Conservation (phyloP, 805 yeast species). For the Zygoascus flipseniorum region DNA sequence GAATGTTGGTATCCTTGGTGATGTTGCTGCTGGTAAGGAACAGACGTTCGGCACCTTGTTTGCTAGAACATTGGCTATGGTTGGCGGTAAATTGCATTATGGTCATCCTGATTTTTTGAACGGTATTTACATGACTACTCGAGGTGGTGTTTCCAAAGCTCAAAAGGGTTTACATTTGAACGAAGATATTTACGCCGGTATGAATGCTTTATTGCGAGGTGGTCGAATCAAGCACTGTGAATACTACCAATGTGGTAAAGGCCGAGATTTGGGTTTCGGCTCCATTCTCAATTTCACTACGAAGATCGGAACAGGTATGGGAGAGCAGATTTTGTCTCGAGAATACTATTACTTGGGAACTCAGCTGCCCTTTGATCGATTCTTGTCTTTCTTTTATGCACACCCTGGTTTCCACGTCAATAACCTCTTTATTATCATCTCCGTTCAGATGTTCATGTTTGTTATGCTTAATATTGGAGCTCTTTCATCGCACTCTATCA, state of each 20-base stretch:
- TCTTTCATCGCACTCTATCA: slow-evolving; percentile 58
- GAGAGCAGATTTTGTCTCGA: slow-evolving; percentile 86
- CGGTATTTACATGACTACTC: slow-evolving; percentile 83
- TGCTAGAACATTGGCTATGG: slow-evolving; percentile 86
- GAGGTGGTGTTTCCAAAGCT: slow-evolving; percentile 94
- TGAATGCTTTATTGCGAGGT: slow-evolving; percentile 80
- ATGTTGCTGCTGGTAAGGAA: slow-evolving; percentile 95
- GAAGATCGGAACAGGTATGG: slow-evolving; percentile 98
- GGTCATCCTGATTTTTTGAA: slow-evolving; percentile 96
- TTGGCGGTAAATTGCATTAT: slow-evolving; percentile 90
- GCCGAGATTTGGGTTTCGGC: slow-evolving; percentile 89
- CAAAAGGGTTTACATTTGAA: slow-evolving; percentile 88
- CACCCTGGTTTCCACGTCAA: slow-evolving; percentile 95
- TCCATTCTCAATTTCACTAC: slow-evolving; percentile 90
- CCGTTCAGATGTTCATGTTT: slow-evolving; percentile 81
- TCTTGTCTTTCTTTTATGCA: slow-evolving; percentile 88
- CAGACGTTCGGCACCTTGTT: slow-evolving; percentile 95
- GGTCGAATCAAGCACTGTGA: slow-evolving; percentile 94
- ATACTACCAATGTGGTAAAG: slow-evolving; percentile 94
- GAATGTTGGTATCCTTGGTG: slow-evolving; percentile 86
- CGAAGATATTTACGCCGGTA: slow-evolving; percentile 95
- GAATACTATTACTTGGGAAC: slow-evolving; percentile 91
- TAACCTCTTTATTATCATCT: slow-evolving; percentile 76
- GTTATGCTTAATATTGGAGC: slow-evolving; percentile 75
- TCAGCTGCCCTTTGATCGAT: slow-evolving; percentile 78